Evolutionary conservation across 768 basidiomycete genomes (phyloP).

Genomic region (Lenzites betulinus): DNA sequence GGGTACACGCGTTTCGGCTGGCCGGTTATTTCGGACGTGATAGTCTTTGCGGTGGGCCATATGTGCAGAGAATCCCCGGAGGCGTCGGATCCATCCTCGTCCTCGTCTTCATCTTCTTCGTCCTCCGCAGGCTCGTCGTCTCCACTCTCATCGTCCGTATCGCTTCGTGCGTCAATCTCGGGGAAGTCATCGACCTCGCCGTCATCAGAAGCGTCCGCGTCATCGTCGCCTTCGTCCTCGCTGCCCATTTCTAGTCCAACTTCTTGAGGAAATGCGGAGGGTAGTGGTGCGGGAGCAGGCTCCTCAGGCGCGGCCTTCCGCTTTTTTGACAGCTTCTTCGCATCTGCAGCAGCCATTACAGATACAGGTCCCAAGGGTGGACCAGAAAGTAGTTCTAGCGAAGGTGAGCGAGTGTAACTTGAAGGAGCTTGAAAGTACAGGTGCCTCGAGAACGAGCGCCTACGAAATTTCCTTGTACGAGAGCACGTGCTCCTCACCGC

Average conservation of each 20-base stretch:
- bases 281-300: slow-evolving; percentile 30
- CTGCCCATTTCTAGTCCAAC: slow-evolving; percentile 70
- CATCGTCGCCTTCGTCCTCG: slow-evolving; percentile 74
- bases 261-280: slow-evolving; percentile 38
- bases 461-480: slow-evolving; percentile 28
- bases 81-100: slow-evolving; percentile 39
- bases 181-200: slow-evolving; percentile 36
- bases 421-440: neutral
- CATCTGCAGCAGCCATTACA: slow-evolving; percentile 37
- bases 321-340: slow-evolving; percentile 49
- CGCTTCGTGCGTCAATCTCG: slow-evolving; percentile 29
- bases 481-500: slow-evolving; percentile 15
- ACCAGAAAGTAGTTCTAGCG: neutral
- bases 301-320: slow-evolving; percentile 56
- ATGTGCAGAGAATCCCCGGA: slow-evolving; percentile 50
- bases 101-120: slow-evolving; percentile 36
- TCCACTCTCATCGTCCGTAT: slow-evolving; percentile 36
- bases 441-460: slow-evolving; percentile 6
- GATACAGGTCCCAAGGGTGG: neutral
- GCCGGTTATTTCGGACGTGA: slow-evolving; percentile 83
- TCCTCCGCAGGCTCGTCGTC: slow-evolving; percentile 40
- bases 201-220: slow-evolving; percentile 39
- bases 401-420: neutral
- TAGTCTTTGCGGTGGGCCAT: slow-evolving; percentile 64
- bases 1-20: slow-evolving; percentile 81